Conservation (phyloP, 495 filamentous ascomycete genomes). For the Articulospora tetracladia region DNA sequence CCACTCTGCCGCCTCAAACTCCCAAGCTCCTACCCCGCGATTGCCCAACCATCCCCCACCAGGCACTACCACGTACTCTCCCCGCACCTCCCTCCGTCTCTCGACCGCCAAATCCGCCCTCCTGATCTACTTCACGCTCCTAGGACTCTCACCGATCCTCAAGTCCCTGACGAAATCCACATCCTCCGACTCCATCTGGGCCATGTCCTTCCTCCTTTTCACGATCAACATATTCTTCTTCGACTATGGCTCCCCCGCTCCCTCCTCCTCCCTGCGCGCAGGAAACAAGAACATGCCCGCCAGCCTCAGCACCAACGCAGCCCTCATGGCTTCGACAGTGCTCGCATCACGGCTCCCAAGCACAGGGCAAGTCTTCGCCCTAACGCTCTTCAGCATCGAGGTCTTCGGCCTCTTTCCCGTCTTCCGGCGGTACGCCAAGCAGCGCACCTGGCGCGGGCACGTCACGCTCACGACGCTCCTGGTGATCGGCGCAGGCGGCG, state of each 20-base stretch:
- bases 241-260: slow-evolving; percentile 66
- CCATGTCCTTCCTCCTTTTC: slow-evolving; percentile 88
- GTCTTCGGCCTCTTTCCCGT: slow-evolving; percentile 96
- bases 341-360: slow-evolving; percentile 82
- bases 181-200: slow-evolving; percentile 90
- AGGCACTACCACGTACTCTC: slow-evolving; percentile 40
- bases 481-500: slow-evolving; percentile 75
- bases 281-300: slow-evolving; percentile 65
- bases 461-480: slow-evolving; percentile 72
- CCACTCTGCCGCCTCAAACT: slow-evolving; percentile 17
- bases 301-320: slow-evolving; percentile 88
- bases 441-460: slow-evolving; percentile 81
- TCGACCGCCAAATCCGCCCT: slow-evolving; percentile 73
- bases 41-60: slow-evolving; percentile 11
- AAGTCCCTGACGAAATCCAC: slow-evolving; percentile 92
- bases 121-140: slow-evolving; percentile 85
- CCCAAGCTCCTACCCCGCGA: slow-evolving; percentile 23
- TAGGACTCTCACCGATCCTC: slow-evolving; percentile 89
- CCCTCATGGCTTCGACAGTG: slow-evolving; percentile 90
- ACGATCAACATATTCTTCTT: slow-evolving; percentile 96
- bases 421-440: slow-evolving; percentile 81
- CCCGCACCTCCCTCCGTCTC: slow-evolving; percentile 62
- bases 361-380: slow-evolving; percentile 91
- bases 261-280: slow-evolving; percentile 29
- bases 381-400: slow-evolving; percentile 94